A percentile compares a stretch with the other conserved stretches of the same genome.
Conservation (phyloP, 495 filamentous ascomycete genomes). For the Amphirosellinia nigrospora region DNA sequence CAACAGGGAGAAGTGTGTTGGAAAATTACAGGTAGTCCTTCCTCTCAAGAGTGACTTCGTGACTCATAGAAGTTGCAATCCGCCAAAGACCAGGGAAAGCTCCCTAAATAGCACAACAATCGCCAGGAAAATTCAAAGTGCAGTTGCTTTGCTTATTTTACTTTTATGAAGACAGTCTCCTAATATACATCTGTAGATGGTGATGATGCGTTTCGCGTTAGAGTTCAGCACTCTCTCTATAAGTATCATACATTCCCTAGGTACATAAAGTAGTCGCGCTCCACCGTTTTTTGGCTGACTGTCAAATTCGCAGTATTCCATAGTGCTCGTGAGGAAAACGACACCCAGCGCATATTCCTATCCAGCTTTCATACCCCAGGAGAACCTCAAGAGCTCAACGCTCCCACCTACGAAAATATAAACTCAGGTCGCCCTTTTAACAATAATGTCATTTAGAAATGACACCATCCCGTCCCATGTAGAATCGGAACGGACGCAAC, state of each 20-base stretch:
- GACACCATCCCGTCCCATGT: background rate
- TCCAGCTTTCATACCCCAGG: background rate
- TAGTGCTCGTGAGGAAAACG: background rate
- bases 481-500: background rate
- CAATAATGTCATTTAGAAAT: slow-evolving; percentile 1
- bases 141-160: background rate
- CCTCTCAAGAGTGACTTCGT: background rate
- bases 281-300: background rate
- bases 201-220: background rate
- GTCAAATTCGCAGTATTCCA: background rate
- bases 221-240: background rate
- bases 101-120: background rate
- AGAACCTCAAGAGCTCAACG: background rate
- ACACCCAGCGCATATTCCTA: background rate
- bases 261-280: background rate
- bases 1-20: background rate
- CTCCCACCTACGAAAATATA: background rate
- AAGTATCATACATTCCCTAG: background rate
- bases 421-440: background rate
- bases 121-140: background rate
- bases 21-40: background rate
- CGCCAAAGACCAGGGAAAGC: background rate
- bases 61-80: background rate
- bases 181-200: background rate
- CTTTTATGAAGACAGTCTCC: background rate